Base-by-base conservation (phyloP, 805 yeast species). In the Wickerhamiella azyma region DNA sequence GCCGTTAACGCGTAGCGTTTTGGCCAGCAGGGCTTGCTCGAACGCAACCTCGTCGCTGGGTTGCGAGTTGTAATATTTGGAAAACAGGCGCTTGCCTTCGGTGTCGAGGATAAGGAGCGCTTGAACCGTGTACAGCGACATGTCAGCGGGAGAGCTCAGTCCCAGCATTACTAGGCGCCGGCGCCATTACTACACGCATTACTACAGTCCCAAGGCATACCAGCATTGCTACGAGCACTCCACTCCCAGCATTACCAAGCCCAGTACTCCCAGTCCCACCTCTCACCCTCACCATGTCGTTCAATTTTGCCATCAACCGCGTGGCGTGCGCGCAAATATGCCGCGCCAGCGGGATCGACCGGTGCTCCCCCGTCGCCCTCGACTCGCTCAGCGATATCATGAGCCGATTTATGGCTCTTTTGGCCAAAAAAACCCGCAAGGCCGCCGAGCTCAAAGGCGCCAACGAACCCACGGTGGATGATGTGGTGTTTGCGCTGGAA, bases 291-390 rank as follows among this genome's bases (percentile, higher is more conserved):
- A 6, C n/a, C n/a, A 41, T 41, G 44, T 30, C 45, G 13, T 72
- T 75, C 59, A 67, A 66, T 53, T 71, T 67, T 50, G 62, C 72
- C 7, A 57, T 74, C 14, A 61, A 72, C 28, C 61, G 78, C 33
- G 63, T 75, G 39, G 66, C 78, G 0, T 66, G 73, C 50, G 66
- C 74, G 41, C 81, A 75, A 58, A 69, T 74, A 1, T 69, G 89
- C 44, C 77, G 85, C 50, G 77, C 92, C 0, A 74, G 78, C 26
- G 98, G 98, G 0, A 85, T 86, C 56, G 95, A 85, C 50, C 72
- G 77, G 54, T 77, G 88, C 52, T 70, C 77, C 43, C 83, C 89
- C 7, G 68, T 75, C 7, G 74, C 81, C 1, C 67, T 89, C 9
- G 88, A 85, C 56, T 71, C 78, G 2, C 53, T 86, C n/a, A 79